Evolutionary conservation across 1,284 basidiomycete species (phyloP).

Genomic region (Moesziomyces parantarcticus): DNA sequence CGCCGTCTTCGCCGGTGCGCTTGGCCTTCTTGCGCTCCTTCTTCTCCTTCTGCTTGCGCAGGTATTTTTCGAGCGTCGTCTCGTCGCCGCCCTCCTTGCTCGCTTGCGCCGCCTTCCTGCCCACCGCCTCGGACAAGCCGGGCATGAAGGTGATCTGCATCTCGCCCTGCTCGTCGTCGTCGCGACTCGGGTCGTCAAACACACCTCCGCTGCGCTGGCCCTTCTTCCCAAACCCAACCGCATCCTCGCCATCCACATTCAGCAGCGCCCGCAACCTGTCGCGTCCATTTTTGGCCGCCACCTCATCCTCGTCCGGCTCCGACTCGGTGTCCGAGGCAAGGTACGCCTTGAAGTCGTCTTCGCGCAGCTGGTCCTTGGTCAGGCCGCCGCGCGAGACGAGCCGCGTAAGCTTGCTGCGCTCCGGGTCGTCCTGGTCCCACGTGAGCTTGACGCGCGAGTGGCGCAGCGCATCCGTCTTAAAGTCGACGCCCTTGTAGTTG

Average conservation of each 20-base stretch:
- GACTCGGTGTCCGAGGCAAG: constrained; percentile 63
- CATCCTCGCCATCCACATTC: constrained; percentile 37
- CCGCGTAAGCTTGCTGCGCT: constrained; percentile 78
- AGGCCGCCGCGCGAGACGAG: constrained; percentile 44
- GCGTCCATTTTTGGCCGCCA: constrained; percentile 23
- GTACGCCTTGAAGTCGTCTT: constrained; percentile 66
- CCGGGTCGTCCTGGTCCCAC: constrained; percentile 97
- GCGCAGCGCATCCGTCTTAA: constrained; percentile 92
- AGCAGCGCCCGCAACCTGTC: constrained; percentile 60
- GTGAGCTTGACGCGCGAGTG: constrained; percentile 98
- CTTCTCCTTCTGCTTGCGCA: constrained; percentile 65
- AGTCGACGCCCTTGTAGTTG: constrained; percentile 85
- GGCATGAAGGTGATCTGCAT: constrained; percentile 67
- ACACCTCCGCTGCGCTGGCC: constrained; percentile 16
- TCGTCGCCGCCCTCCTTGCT: constrained; percentile 52
- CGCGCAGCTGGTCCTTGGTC: constrained; percentile 53
- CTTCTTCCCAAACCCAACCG: constrained; percentile 10
- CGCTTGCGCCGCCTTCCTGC: constrained; percentile 33
- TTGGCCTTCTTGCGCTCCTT: constrained; percentile 56
- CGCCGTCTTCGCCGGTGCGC: constrained; percentile 19
- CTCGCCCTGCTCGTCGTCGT: constrained; percentile 48
- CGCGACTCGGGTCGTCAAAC: constrained; percentile 51
- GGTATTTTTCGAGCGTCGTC: constrained; percentile 66
- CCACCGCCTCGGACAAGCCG: constrained; percentile 58
- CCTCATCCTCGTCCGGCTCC: constrained; percentile 44